phyloP scores from a whole-genome alignment of 495 filamentous ascomycete genomes.

The Daldinia decipiens region DNA sequence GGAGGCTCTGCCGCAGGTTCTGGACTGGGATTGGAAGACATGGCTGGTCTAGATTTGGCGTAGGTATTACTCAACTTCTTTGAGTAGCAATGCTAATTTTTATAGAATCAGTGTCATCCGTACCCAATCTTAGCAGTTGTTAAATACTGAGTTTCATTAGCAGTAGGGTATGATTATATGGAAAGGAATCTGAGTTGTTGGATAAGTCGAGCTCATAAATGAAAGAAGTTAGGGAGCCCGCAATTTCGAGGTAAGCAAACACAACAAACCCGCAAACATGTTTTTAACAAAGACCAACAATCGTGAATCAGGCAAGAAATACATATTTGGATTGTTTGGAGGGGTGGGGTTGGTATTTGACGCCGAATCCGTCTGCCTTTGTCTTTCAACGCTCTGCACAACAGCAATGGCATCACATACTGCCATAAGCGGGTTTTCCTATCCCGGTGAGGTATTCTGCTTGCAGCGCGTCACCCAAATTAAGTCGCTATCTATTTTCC shows the following conservation, averaged over 20 bases:
- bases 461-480: background rate
- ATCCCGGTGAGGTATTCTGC: background rate
- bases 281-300: constrained; percentile 18
- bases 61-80: background rate
- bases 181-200: background rate
- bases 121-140: background rate
- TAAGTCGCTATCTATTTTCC: background rate
- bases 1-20: background rate
- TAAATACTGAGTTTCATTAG: background rate
- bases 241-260: background rate
- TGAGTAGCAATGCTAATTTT: background rate
- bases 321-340: background rate
- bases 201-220: constrained; percentile 1
- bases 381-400: constrained; percentile 2
- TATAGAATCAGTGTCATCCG: background rate
- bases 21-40: background rate
- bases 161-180: background rate
- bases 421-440: background rate
- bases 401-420: background rate
- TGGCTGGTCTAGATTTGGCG: background rate
- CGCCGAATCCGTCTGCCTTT: constrained; percentile 29
- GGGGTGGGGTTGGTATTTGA: background rate
- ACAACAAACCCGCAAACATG: constrained; percentile 3
- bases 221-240: background rate
- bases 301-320: background rate